Evolutionary conservation across 208 protist species (phyloP), one percentile per base, ranked within the genome.

Genomic region (Acanthamoeba lenticulata): DNA sequence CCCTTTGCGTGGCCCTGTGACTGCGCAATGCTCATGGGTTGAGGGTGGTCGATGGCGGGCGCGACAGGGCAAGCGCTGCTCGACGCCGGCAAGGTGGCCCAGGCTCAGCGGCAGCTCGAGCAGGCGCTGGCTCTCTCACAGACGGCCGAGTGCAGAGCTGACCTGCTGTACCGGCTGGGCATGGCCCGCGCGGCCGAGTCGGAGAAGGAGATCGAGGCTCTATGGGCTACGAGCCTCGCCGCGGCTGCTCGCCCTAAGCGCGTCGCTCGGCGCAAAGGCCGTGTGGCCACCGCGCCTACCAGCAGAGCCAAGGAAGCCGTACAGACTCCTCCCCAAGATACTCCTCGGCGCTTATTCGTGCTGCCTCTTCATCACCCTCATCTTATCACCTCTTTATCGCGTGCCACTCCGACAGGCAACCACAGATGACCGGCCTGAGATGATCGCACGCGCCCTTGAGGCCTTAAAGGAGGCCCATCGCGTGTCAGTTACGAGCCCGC

Each of bases 171-270:
- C 42, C 72, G 72, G 29, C 19, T 83, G 42, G 72, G 72, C 13
- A 1, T 83, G 19, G 72, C 72, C 38, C 49, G 40, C 24, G 72
- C 49, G 42, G 72, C 72, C 34, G 72, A 83, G 4, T 83, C 72
- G 72, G 72, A 83, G 72, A 83, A 83, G 72, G 72, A 83, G 72
- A 83, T 83, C 72, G 42, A 83, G 1, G 13, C 72, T 19, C 42
- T 83, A 38, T 83, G 72, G 72, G 21, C 72, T 13, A 83, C 49
- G 72, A 38, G 72, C 38, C 19, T 49, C 72, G 36, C 40, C 29
- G 72, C 72, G 5, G n/a, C n/a, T n/a, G 27, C 34, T 0, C 72
- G 72, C 72, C 72, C 72, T n/a, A 83, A 83, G 34, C 72, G 72
- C 42, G 72, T 83, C n/a, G 72, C 72, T 13, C 72, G 72, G 11